Evolutionary conservation across 2,329 filamentous ascomycete species (phyloP).

Genomic region (Colletotrichum sidae): DNA sequence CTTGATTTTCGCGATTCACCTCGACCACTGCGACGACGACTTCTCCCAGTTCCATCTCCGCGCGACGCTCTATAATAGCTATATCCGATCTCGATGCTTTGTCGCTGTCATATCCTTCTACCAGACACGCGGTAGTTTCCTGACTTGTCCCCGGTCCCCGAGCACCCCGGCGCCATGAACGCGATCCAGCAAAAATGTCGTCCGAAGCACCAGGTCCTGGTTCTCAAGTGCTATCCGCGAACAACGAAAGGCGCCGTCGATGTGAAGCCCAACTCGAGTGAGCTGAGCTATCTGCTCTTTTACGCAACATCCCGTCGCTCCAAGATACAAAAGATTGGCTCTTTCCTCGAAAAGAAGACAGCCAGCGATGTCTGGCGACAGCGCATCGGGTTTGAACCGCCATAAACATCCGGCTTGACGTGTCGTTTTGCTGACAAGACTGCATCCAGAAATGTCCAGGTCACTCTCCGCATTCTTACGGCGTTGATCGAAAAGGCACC

Average conservation of each 20-base stretch:
- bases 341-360: conserved; percentile 94
- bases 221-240: conserved; percentile 95
- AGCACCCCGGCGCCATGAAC: conserved; percentile 63
- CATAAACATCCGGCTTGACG: neutral
- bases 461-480: conserved; percentile 91
- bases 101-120: conserved; percentile 30
- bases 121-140: conserved; percentile 25
- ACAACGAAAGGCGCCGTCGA: conserved; percentile 92
- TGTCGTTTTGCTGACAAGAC: conserved; percentile 9
- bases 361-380: conserved; percentile 90
- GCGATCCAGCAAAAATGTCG: conserved; percentile 77
- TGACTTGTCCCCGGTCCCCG: conserved; percentile 30
- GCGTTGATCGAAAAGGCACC: conserved; percentile 94
- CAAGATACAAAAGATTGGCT: conserved; percentile 96
- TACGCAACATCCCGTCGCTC: conserved; percentile 94
- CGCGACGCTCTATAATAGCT: conserved; percentile 27
- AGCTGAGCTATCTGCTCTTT: conserved; percentile 96
- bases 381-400: conserved; percentile 78
- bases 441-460: conserved; percentile 81
- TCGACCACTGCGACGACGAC: conserved; percentile 24
- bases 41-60: conserved; percentile 6
- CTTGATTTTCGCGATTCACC: conserved; percentile 34
- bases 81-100: conserved; percentile 31
- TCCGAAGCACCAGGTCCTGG: conserved; percentile 95
- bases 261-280: conserved; percentile 95